Evolutionary conservation across 768 basidiomycete genomes (phyloP).

Genomic region (Mycena chlorophos): DNA sequence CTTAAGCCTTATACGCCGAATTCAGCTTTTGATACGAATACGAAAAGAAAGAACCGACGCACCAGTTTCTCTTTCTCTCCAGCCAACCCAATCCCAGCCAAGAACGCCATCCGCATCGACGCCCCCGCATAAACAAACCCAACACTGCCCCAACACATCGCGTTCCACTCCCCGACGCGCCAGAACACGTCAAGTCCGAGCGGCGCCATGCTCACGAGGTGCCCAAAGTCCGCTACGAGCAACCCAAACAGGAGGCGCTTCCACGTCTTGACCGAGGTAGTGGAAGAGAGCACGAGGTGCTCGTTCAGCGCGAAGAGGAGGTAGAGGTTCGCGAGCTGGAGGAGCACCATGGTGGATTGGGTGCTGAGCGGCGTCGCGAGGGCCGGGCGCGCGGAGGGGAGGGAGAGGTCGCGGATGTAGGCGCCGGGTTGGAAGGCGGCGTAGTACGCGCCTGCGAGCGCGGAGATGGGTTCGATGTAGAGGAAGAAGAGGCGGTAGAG

Average conservation of each 20-base stretch:
- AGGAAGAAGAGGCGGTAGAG: constrained; percentile 53
- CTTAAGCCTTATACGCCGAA: too few species aligned
- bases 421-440: constrained; percentile 39
- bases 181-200: constrained; percentile 44
- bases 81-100: constrained; percentile 37
- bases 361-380: constrained; percentile 21
- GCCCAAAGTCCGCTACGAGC: constrained; percentile 51
- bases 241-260: constrained; percentile 42
- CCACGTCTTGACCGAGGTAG: constrained; percentile 42
- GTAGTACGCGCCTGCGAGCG: constrained; percentile 49
- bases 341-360: constrained; percentile 41
- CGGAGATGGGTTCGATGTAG: constrained; percentile 52
- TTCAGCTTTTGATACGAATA: too few species aligned
- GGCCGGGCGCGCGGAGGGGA: neutral
- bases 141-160: constrained; percentile 56
- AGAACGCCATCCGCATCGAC: constrained; percentile 43
- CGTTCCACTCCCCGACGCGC: constrained; percentile 50
- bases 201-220: constrained; percentile 46
- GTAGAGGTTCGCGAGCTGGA: constrained; percentile 52
- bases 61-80: too few species aligned
- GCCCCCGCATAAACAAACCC: constrained; percentile 53
- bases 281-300: constrained; percentile 48
- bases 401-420: constrained; percentile 38
- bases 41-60: too few species aligned
- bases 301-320: constrained; percentile 53